Evolutionary conservation across 176 grass and related monocot species (phyloP), one percentile per base, ranked within the genome.

Genomic region (Aegilops sharonensis): DNA sequence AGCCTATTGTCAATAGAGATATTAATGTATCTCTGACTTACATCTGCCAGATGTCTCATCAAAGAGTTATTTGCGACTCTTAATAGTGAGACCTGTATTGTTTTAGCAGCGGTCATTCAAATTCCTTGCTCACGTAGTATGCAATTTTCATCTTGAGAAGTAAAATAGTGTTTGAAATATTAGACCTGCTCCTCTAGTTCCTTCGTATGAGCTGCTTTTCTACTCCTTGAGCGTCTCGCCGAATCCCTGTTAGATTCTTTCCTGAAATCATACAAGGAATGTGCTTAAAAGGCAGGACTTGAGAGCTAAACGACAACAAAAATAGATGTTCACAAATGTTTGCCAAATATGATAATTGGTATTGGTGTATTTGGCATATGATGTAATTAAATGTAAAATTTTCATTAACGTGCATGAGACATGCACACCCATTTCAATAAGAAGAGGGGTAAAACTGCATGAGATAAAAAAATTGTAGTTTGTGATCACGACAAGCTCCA

Each of bases 161-260:
- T 8, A 25, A 81, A 80, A 75, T 60, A 20, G 1, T 27, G 35
- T 5, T 75, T 69, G 56, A 9, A 30, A 76, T 10, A 35, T 2
- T 40, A 67, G 4, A 95, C 93, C 87, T 98, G 91, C 29, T 88
- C 85, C 77, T 98, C 93, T 45, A 98, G 72, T 1, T 93, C 95
- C 84, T 86, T 93, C 29, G 90, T 27, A 89, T 93, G 93, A 91
- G 89, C 93, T 78, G 94, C 92, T 68, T 93, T 98, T 90, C 93
- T 98, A 9, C 68, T 89, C 86, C 95, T 98, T 69, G 93, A 95
- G 40, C 91, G 91, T 80, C 91, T 90, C 5, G 95, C 95, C 3
- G 95, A 97, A 82, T 97, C 92, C 45, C 92, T 71, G 59, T 97
- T 97, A 15, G 95, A 97, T 82, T 91, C 74, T 87, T 94, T 97